Evolutionary conservation across 2,329 filamentous ascomycete species (phyloP).

Genomic region (Talaromyces verruculosus): DNA sequence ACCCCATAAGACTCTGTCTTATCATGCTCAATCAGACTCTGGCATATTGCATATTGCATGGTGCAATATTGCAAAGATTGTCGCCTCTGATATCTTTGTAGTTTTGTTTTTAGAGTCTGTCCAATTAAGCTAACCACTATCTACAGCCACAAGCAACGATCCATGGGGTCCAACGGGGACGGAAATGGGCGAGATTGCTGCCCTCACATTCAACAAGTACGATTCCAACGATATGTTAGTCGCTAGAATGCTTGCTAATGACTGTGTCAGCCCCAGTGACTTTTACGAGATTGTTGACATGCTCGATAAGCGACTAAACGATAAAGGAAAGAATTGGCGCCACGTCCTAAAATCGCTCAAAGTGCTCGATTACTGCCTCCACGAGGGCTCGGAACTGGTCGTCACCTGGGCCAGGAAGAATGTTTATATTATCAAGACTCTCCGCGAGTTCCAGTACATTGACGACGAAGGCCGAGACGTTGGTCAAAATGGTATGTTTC

Average conservation of each 20-base stretch:
- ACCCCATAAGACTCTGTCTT: background rate
- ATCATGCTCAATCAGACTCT: background rate
- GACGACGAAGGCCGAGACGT: constrained; percentile 96
- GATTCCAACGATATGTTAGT: constrained; percentile 33
- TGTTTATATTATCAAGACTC: constrained; percentile 96
- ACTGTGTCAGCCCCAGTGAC: constrained; percentile 71
- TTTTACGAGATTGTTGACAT: constrained; percentile 99
- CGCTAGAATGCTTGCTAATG: background rate
- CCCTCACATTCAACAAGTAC: constrained; percentile 97
- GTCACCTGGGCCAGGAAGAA: constrained; percentile 98
- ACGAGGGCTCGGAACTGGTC: constrained; percentile 93
- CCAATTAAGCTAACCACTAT: constrained; percentile 10
- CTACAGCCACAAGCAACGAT: constrained; percentile 91
- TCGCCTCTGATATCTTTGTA: background rate
- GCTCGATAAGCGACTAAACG: constrained; percentile 96
- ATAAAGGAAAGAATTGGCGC: constrained; percentile 99
- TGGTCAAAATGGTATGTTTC: constrained; percentile 81
- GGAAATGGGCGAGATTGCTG: constrained; percentile 98
- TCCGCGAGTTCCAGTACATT: constrained; percentile 94
- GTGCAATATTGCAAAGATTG: background rate
- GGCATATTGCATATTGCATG: background rate
- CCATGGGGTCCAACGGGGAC: constrained; percentile 97
- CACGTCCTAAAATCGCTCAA: constrained; percentile 97
- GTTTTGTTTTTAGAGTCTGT: background rate
- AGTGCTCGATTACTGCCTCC: constrained; percentile 94